Evolutionary conservation across 1,139 yeast genomes (phyloP).

Genomic region (Sugiyamaella sp.): DNA sequence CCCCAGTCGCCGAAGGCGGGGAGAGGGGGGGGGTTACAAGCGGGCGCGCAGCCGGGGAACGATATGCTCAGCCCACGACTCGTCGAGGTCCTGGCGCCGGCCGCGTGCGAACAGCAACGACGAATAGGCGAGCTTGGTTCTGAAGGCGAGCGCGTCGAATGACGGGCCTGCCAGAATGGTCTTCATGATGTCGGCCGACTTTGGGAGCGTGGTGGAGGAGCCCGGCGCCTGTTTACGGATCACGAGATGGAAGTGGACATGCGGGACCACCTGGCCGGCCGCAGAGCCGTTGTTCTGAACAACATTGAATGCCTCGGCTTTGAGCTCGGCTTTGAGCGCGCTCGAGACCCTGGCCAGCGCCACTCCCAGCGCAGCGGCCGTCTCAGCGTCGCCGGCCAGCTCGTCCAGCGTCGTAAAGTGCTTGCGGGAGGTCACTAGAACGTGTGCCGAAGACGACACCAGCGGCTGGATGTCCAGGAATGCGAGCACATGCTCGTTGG

Average conservation of each 20-base stretch:
- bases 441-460: conserved; percentile 65
- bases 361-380: conserved; percentile 72
- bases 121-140: conserved; percentile 30
- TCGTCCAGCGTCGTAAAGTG: conserved; percentile 83
- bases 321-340: conserved; percentile 53
- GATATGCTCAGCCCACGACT: conserved; percentile 31
- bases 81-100: conserved; percentile 38
- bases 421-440: conserved; percentile 75
- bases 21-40: too few relatives aligned
- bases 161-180: conserved; percentile 4
- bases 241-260: conserved; percentile 77
- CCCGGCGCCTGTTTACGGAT: conserved; percentile 27
- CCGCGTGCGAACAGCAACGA: conserved; percentile 40
- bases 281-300: conserved; percentile 84
- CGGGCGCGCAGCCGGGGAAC: conserved; percentile 26
- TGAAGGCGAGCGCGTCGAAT: conserved; percentile 18
- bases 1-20: too few relatives aligned
- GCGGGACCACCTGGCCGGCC: conserved; percentile 88
- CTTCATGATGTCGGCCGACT: conserved; percentile 6
- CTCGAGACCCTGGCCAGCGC: conserved; percentile 65
- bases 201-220: conserved; percentile 6
- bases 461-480: conserved; percentile 83
- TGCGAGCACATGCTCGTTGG: conserved; percentile 44
- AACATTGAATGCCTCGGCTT: conserved; percentile 74
- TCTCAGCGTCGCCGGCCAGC: conserved; percentile 68